Conservation (phyloP, 306 rosid genomes). For the Trichosanthes truncata region DNA sequence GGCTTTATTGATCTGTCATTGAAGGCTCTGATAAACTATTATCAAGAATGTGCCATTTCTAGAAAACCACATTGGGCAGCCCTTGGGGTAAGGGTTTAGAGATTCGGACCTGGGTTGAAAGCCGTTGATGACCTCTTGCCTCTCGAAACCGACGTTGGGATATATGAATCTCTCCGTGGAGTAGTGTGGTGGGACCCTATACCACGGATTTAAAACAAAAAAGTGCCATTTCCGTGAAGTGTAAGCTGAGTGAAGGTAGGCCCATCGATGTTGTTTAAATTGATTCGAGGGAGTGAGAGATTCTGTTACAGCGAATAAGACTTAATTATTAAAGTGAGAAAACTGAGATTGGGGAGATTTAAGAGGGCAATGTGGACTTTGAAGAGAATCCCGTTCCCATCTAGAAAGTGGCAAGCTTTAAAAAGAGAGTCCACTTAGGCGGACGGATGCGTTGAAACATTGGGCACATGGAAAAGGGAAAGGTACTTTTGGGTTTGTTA, state of each 20-base stretch:
- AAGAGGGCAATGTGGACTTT: not conserved
- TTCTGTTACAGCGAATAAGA: not conserved
- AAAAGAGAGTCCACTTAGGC: not conserved
- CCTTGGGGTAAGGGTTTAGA: not conserved
- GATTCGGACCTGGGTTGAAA: not conserved
- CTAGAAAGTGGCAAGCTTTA: constrained; percentile 4
- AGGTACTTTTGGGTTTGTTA: constrained; percentile 1
- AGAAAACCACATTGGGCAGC: not conserved
- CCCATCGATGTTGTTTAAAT: not conserved
- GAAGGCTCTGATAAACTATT: not conserved
- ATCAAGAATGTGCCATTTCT: not conserved
- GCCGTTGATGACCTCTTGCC: not conserved
- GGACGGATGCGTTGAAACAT: not conserved
- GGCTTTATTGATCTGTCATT: not conserved
- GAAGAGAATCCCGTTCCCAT: constrained; percentile 1
- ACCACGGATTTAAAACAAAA: not conserved
- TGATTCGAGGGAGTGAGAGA: not conserved
- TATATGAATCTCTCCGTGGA: not conserved
- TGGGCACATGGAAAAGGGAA: constrained; percentile 1
- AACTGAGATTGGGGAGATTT: not conserved
- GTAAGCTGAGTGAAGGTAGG: not conserved
- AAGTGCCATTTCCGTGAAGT: not conserved
- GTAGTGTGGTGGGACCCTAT: not conserved
- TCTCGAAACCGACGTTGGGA: not conserved
- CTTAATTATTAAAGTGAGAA: constrained; percentile 1